Evolutionary conservation across 805 yeast species (phyloP), one percentile per base, ranked within the genome.

Genomic region (Metschnikowia continentalis): DNA sequence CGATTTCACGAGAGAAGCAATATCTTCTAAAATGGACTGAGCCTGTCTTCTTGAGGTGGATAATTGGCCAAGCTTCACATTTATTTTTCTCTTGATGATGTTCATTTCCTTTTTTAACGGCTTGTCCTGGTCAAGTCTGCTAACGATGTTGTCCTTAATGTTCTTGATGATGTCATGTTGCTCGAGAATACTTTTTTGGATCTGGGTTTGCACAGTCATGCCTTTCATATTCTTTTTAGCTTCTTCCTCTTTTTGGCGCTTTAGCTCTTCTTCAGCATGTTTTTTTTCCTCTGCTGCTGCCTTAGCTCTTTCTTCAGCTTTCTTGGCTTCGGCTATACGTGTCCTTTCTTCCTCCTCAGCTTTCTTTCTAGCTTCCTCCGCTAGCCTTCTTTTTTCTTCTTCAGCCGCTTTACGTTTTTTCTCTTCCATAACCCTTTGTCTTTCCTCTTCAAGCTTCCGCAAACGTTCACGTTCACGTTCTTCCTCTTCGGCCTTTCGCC

Each of bases 31-130:
- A 40, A 88, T 75, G 15, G 68, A 66, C 1, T 65, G 62, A 40
- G 90, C 71, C 62, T 94, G 96, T 2, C 66, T 42, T 48, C 63
- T 68, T 48, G 90, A 83, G 61, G 83, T 84, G 1, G 97, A 90
- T 53, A 94, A 73, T 69, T 94, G 98, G 11, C 99, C 98, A 57
- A 94, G 83, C 63, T 86, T 87, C 5, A 97, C 94, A 62, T 89
- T 89, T 57, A 94, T 81, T 60, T 84, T 82, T 46, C 97, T 74
- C 62, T 85, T 86, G 49, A 82, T 77, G n/a, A 77, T 76, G 17
- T 78, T 75, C 35, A 83, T 76, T n/a, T 66, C 63, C 44, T 78
- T 80, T 58, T 84, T 84, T 35, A 79, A 61, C 32, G 72, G 78
- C 26, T 79, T 77, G 57, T 84, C 75, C 13, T 56, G 55, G n/a